These are phyloP conservation scores for Musa acuminata DNA, from an alignment of 176 grass and related monocot genomes.

Conservation along the genomic window DNA sequence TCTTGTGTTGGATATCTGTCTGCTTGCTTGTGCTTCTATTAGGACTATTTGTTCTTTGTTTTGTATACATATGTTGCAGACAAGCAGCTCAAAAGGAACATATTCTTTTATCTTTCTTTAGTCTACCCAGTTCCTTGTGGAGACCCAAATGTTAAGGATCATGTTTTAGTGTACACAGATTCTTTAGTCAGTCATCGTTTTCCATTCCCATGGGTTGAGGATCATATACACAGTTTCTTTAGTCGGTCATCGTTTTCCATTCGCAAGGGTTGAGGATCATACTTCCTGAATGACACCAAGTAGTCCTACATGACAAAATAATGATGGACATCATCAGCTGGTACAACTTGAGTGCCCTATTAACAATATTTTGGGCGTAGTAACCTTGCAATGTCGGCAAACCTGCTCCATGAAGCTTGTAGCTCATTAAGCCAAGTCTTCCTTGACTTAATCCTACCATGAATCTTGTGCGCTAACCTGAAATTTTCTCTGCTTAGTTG, in stretches of 20 bases:
- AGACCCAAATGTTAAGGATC: neutral
- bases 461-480: too few species aligned
- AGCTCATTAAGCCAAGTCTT: too few species aligned
- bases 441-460: too few species aligned
- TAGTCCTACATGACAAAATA: neutral
- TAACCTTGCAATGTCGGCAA: neutral
- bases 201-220: neutral
- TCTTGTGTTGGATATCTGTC: neutral
- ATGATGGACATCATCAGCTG: neutral
- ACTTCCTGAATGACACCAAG: neutral
- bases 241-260: neutral
- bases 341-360: neutral
- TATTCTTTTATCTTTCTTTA: neutral
- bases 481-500: slow-evolving; percentile 1
- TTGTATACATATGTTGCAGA: neutral
- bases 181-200: neutral
- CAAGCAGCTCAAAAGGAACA: neutral
- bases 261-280: neutral
- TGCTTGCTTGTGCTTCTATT: neutral
- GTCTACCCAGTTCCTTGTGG: neutral
- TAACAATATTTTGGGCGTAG: too few species aligned
- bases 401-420: too few species aligned
- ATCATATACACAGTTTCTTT: neutral
- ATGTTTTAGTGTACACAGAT: neutral
- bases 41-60: neutral